Percentiles rank a stretch among this genome's conserved stretches.
Evolutionary conservation across 805 yeast genomes (phyloP).

Genomic region (Ogataea wickerhamii): DNA sequence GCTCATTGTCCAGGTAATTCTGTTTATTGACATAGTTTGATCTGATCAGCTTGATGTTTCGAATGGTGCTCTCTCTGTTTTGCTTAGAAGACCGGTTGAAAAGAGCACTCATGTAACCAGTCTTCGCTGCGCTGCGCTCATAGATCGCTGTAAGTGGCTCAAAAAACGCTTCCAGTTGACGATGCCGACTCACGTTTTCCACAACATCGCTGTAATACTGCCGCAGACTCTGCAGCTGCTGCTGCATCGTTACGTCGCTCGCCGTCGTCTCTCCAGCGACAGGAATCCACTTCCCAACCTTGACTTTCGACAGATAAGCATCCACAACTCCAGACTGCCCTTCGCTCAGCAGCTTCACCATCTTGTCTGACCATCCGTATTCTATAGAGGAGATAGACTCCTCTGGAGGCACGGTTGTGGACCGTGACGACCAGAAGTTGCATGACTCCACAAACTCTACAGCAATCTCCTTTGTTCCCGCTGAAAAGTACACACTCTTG

Average conservation of each 20-base stretch:
- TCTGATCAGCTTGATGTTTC: slow-evolving; percentile 36
- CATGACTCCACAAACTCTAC: slow-evolving; percentile 68
- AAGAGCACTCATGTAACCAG: slow-evolving; percentile 12
- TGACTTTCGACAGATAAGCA: slow-evolving; percentile 28
- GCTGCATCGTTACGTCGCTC: slow-evolving; percentile 27
- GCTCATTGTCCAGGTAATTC: slow-evolving; percentile 43
- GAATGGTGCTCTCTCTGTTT: slow-evolving; percentile 12
- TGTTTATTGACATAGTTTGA: slow-evolving; percentile 40
- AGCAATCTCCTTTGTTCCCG: slow-evolving; percentile 66
- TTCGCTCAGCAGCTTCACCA: slow-evolving; percentile 14
- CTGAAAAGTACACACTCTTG: slow-evolving; percentile 53
- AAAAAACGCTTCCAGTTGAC: slow-evolving; percentile 20
- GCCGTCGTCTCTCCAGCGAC: slow-evolving; percentile 26
- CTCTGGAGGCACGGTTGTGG: slow-evolving; percentile 75
- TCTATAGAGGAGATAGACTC: slow-evolving; percentile 73
- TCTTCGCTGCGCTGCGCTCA: slow-evolving; percentile 5
- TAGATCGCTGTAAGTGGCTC: slow-evolving; percentile 14
- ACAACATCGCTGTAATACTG: slow-evolving; percentile 39
- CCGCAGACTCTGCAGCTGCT: slow-evolving; percentile 39
- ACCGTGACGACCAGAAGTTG: slow-evolving; percentile 87
- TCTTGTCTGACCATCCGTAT: slow-evolving; percentile 67
- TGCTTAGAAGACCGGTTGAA: slow-evolving; percentile 14
- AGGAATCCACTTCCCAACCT: slow-evolving; percentile 43
- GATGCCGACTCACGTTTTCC: slow-evolving; percentile 41
- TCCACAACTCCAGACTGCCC: slow-evolving; percentile 8